A percentile compares a stretch with the other conserved stretches of the same genome.
phyloP scores from a whole-genome alignment of 75 land plant genomes.

The Sequoia sempervirens region DNA sequence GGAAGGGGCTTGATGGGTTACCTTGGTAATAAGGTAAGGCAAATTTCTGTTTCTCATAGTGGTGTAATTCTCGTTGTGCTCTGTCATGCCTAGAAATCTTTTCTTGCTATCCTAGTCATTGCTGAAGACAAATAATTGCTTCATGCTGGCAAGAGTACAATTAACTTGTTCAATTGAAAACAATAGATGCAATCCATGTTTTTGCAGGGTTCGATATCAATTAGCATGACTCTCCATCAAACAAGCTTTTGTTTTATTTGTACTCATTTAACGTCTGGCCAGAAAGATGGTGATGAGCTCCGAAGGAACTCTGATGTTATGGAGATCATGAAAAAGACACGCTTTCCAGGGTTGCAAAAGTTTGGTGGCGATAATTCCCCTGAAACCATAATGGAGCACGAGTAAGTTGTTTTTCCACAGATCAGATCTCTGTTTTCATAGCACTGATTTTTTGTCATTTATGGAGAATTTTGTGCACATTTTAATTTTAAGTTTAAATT shows the following conservation, averaged over 20 bases:
- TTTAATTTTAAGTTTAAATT: background rate
- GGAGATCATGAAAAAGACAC: constrained; percentile 82
- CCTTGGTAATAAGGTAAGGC: constrained; percentile 88
- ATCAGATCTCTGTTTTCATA: constrained; percentile 3
- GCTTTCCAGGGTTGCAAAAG: constrained; percentile 59
- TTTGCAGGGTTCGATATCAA: constrained; percentile 88
- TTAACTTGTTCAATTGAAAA: background rate
- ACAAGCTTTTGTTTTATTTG: constrained; percentile 96
- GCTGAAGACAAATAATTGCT: background rate
- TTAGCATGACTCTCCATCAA: constrained; percentile 84
- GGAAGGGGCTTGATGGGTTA: constrained; percentile 95
- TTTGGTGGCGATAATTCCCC: constrained; percentile 54
- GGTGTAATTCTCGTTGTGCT: background rate
- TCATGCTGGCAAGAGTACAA: background rate
- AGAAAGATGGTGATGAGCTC: constrained; percentile 92
- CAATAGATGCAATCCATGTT: background rate
- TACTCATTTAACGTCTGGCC: constrained; percentile 86
- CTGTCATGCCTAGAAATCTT: background rate
- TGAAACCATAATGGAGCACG: constrained; percentile 78
- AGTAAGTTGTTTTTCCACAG: constrained; percentile 46
- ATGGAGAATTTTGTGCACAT: background rate
- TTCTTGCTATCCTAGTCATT: background rate
- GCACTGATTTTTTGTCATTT: background rate
- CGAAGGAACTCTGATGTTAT: constrained; percentile 85
- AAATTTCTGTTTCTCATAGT: constrained; percentile 4